Conservation (phyloP, 2,329 filamentous ascomycete genomes). For the Dactylellina cionopaga region DNA sequence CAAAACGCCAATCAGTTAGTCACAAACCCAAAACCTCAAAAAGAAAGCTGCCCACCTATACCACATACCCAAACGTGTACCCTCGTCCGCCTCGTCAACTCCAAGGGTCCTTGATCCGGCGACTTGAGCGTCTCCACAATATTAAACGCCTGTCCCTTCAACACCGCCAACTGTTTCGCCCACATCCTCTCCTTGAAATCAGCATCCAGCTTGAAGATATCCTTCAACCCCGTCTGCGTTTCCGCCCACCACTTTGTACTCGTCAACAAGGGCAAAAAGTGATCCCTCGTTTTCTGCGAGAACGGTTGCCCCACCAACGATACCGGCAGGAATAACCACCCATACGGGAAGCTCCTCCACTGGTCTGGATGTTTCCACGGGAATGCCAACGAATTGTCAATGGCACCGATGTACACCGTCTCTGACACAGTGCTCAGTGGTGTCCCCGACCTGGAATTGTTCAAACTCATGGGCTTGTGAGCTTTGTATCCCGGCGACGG, state of each 20-base stretch:
- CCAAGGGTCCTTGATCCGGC: conserved; percentile 88
- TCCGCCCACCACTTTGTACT: conserved; percentile 97
- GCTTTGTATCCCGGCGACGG: conserved; percentile 74
- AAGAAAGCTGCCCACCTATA: not conserved
- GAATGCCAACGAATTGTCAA: conserved; percentile 98
- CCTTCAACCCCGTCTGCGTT: conserved; percentile 84
- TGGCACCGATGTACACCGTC: conserved; percentile 83
- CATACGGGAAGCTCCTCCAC: conserved; percentile 89
- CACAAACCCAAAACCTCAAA: not conserved
- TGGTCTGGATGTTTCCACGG: conserved; percentile 99
- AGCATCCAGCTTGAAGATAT: conserved; percentile 87
- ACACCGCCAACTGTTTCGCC: conserved; percentile 95
- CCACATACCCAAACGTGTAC: conserved; percentile 82
- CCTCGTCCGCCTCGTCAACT: conserved; percentile 86
- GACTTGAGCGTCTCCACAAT: conserved; percentile 97
- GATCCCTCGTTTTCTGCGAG: conserved; percentile 88
- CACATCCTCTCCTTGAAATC: conserved; percentile 99
- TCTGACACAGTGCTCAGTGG: conserved; percentile 65
- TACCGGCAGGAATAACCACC: conserved; percentile 96
- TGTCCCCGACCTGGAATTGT: conserved; percentile 66
- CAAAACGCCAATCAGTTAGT: not conserved
- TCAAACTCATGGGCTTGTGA: conserved; percentile 85
- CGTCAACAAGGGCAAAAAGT: conserved; percentile 94
- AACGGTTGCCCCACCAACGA: conserved; percentile 96
- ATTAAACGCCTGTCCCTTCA: conserved; percentile 99